Evolutionary conservation across 176 grass and related monocot species (phyloP).

Genomic region (Oryza officinalis): DNA sequence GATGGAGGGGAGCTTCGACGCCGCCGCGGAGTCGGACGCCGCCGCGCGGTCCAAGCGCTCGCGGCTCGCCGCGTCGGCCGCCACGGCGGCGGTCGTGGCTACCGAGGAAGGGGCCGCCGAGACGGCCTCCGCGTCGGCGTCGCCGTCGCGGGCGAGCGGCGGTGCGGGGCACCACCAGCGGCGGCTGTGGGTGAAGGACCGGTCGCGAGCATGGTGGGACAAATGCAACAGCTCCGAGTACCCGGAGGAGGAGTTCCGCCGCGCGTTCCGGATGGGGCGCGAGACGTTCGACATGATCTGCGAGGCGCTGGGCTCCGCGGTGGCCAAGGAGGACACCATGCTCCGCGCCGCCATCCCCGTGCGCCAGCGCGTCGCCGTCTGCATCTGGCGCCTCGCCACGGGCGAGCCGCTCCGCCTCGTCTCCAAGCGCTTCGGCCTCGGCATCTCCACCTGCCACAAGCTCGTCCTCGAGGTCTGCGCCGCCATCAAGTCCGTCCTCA

Average conservation of each 20-base stretch:
- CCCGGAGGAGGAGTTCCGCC: constrained; percentile 80
- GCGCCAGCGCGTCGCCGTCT: constrained; percentile 91
- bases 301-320: constrained; percentile 65
- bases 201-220: constrained; percentile 93
- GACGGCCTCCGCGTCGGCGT: constrained; percentile 8
- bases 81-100: constrained; percentile 1
- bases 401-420: constrained; percentile 94
- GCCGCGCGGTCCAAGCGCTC: constrained; percentile 49
- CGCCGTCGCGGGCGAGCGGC: neutral
- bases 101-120: neutral
- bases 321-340: constrained; percentile 97
- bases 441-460: constrained; percentile 99
- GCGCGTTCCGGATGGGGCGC: constrained; percentile 69
- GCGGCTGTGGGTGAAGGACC: constrained; percentile 88
- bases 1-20: constrained; percentile 70
- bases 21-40: constrained; percentile 47
- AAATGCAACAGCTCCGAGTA: constrained; percentile 65
- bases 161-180: constrained; percentile 52
- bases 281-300: constrained; percentile 95
- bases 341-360: constrained; percentile 92
- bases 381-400: constrained; percentile 89
- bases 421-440: constrained; percentile 93
- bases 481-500: constrained; percentile 81
- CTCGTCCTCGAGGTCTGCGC: constrained; percentile 89
- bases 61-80: constrained; percentile 28